A percentile compares a stretch with the other conserved stretches of the same genome.
Evolutionary conservation across 2,329 filamentous ascomycete species (phyloP).

Genomic region (Pseudogymnoascus sp.): DNA sequence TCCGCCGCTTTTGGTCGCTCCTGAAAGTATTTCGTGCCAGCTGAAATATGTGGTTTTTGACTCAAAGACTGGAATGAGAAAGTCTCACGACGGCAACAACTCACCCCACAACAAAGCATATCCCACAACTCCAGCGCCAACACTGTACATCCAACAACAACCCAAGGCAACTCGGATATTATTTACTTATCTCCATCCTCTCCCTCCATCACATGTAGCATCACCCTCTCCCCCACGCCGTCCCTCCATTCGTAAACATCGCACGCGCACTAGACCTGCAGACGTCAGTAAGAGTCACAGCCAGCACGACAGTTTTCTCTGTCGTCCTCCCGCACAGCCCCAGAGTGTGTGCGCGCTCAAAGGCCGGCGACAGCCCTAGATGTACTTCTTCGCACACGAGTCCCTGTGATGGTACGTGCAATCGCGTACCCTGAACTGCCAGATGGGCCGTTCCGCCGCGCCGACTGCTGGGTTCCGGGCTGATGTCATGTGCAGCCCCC

Average conservation of each 20-base stretch:
- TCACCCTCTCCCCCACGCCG: not conserved
- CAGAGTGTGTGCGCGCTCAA: not conserved
- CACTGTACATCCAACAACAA: not conserved
- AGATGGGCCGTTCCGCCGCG: not conserved
- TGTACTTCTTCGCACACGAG: not conserved
- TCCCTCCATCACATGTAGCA: not conserved
- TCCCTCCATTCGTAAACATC: not conserved
- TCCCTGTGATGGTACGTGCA: not conserved
- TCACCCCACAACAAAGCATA: not conserved
- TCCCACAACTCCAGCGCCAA: not conserved
- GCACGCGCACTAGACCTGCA: not conserved
- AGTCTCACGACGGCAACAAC: not conserved
- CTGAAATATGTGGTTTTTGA: not conserved
- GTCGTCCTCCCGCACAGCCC: not conserved
- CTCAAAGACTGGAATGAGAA: not conserved
- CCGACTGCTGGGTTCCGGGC: not conserved
- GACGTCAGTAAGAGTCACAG: not conserved
- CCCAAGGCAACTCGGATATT: not conserved
- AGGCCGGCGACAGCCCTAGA: not conserved
- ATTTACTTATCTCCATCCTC: not conserved
- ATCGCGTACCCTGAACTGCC: not conserved
- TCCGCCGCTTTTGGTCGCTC: not conserved
- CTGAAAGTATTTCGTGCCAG: not conserved
- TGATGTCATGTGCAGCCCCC: not conserved
- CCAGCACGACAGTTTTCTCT: not conserved